Percentiles rank a stretch among this genome's conserved stretches.
phyloP scores from a whole-genome alignment of 257 asterid genomes.

The Thymus mandschuricus region DNA sequence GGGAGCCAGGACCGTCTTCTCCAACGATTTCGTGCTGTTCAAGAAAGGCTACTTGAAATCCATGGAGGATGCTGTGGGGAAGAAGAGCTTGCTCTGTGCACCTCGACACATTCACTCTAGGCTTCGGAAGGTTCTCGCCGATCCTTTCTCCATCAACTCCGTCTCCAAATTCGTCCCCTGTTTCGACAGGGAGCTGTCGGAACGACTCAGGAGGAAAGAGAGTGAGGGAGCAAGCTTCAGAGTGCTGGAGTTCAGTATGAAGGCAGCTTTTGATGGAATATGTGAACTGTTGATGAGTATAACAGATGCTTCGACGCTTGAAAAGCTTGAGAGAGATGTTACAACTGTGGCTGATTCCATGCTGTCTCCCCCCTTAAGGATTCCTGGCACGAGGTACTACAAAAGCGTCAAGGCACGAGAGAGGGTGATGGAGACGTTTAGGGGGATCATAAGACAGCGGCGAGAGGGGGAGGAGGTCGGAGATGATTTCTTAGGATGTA shows the following conservation, averaged over 20 bases:
- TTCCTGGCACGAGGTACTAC: constrained; percentile 64
- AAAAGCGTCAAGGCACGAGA: constrained; percentile 61
- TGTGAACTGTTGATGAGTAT: constrained; percentile 59
- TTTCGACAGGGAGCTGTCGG: constrained; percentile 42
- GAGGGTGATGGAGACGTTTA: constrained; percentile 52
- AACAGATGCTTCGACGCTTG: constrained; percentile 41
- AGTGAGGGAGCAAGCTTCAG: constrained; percentile 48
- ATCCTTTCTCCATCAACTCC: constrained; percentile 66
- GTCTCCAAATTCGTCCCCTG: constrained; percentile 49
- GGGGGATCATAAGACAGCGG: constrained; percentile 40
- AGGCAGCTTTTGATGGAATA: constrained; percentile 57
- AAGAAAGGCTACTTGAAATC: constrained; percentile 62
- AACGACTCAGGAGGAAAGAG: constrained; percentile 43
- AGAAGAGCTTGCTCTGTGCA: constrained; percentile 53
- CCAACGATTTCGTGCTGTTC: constrained; percentile 56
- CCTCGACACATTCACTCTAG: constrained; percentile 50
- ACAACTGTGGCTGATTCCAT: constrained; percentile 51
- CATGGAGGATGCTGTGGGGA: constrained; percentile 61
- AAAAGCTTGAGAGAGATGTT: constrained; percentile 47
- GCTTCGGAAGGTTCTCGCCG: constrained; percentile 51
- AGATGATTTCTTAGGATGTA: constrained; percentile 56
- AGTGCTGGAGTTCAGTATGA: constrained; percentile 58
- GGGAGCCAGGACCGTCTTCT: constrained; percentile 50
- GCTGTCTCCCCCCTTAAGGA: constrained; percentile 57
- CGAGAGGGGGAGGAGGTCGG: constrained; percentile 39